Conservation (phyloP, 2,329 filamentous ascomycete genomes). For the Phyllosticta citriasiana region DNA sequence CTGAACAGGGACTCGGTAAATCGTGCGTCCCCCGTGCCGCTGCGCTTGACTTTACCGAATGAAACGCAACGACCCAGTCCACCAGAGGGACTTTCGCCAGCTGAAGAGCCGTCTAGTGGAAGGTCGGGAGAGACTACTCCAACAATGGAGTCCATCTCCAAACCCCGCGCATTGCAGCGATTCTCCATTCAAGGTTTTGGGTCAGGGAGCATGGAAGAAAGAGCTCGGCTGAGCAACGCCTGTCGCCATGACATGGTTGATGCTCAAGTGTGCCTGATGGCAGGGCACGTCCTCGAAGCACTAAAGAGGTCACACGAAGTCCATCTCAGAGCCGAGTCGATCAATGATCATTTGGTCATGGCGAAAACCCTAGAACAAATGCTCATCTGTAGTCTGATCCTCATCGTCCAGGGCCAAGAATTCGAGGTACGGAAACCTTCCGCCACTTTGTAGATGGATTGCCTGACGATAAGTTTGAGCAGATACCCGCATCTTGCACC, state of each 20-base stretch:
- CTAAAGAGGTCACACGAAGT: constrained; percentile 74
- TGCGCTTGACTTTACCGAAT: not conserved
- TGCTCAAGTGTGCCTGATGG: constrained; percentile 60
- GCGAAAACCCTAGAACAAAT: constrained; percentile 89
- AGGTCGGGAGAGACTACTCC: constrained; percentile 8
- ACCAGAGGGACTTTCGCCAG: constrained; percentile 33
- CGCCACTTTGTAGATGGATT: not conserved
- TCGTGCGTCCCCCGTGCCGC: not conserved
- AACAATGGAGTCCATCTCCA: constrained; percentile 20
- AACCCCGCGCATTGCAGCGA: constrained; percentile 47
- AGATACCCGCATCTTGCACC: constrained; percentile 6
- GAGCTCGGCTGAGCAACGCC: constrained; percentile 72
- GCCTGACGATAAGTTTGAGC: not conserved
- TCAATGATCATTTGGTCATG: constrained; percentile 94
- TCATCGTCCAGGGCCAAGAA: constrained; percentile 74
- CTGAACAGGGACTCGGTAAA: constrained; percentile 2
- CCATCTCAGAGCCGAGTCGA: constrained; percentile 62
- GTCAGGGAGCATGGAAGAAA: constrained; percentile 56
- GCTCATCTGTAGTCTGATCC: constrained; percentile 68
- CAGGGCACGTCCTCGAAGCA: constrained; percentile 83
- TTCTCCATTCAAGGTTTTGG: constrained; percentile 57
- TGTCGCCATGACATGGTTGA: constrained; percentile 68
- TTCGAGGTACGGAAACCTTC: constrained; percentile 50
- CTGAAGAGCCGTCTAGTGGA: constrained; percentile 1
- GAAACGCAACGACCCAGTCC: constrained; percentile 35